phyloP scores from a whole-genome alignment of 805 yeast species.

The Saturnispora dispora region DNA sequence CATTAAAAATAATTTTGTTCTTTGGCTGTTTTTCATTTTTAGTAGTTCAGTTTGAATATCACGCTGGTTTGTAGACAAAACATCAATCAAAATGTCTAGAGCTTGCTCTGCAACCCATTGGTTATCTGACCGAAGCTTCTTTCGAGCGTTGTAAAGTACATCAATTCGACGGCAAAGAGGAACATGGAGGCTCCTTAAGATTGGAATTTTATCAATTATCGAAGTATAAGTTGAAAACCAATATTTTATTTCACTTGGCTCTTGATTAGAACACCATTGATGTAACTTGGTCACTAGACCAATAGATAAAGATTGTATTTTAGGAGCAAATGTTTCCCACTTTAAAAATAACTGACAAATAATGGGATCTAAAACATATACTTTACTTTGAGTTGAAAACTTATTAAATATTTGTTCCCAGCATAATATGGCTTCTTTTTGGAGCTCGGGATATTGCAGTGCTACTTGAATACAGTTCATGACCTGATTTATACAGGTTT shows the following conservation, averaged over 20 bases:
- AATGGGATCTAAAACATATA: conserved; percentile 62
- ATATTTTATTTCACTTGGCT: conserved; percentile 5
- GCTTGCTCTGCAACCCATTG: conserved; percentile 67
- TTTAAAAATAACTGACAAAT: conserved; percentile 65
- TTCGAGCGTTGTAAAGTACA: conserved; percentile 34
- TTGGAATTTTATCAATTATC: conserved; percentile 5
- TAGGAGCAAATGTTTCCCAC: conserved; percentile 43
- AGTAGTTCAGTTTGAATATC: conserved; percentile 4
- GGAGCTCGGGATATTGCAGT: conserved; percentile 52
- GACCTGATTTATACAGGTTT: conserved; percentile 67
- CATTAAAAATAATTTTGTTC: neutral
- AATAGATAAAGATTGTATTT: conserved; percentile 41
- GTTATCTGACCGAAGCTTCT: conserved; percentile 53
- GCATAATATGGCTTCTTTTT: conserved; percentile 53
- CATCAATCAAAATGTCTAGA: conserved; percentile 50
- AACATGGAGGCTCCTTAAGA: conserved; percentile 6
- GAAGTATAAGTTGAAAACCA: conserved; percentile 9
- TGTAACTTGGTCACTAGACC: conserved; percentile 3
- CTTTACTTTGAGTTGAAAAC: conserved; percentile 48
- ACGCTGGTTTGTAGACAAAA: conserved; percentile 26
- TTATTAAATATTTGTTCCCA: conserved; percentile 54
- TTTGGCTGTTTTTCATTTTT: neutral
- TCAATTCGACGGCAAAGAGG: conserved; percentile 14
- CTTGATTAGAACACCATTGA: conserved; percentile 7
- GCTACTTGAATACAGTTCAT: conserved; percentile 80